Conservation (phyloP, 2,329 filamentous ascomycete species). For the Ophiostoma ulmi region DNA sequence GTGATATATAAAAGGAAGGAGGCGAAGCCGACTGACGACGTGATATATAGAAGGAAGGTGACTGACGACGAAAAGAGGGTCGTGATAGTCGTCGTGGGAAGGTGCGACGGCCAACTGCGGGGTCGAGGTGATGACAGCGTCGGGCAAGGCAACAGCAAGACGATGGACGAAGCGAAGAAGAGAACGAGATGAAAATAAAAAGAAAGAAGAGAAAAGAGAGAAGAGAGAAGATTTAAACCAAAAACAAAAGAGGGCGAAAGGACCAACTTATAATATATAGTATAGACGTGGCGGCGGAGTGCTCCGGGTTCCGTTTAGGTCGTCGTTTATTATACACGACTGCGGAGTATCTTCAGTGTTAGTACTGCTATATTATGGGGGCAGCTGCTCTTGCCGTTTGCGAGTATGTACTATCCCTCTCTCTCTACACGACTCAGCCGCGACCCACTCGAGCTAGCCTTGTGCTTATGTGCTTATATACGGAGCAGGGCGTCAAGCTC, state of each 20-base stretch:
- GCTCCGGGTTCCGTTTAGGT: conserved; percentile 16
- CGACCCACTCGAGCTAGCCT: conserved; percentile 2
- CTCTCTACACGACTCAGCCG: background rate
- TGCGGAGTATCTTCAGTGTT: conserved; percentile 1
- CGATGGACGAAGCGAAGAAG: background rate
- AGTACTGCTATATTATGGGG: background rate
- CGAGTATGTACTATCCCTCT: background rate
- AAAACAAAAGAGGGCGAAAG: background rate
- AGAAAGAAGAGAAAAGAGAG: background rate
- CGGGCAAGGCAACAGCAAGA: background rate
- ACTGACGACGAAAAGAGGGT: too few species aligned
- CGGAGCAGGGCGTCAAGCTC: too few species aligned
- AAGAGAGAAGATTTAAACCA: background rate
- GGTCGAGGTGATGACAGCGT: background rate
- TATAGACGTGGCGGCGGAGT: conserved; percentile 5
- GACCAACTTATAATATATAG: background rate
- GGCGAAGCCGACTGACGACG: background rate
- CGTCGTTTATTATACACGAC: background rate
- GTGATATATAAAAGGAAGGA: background rate
- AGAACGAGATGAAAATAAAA: too few species aligned
- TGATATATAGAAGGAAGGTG: too few species aligned
- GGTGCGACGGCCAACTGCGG: background rate
- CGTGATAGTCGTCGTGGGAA: background rate
- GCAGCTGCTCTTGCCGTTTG: background rate
- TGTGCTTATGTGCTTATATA: background rate